Conservation (phyloP, 176 grass and related monocot species). For the Hordeum vulgare region DNA sequence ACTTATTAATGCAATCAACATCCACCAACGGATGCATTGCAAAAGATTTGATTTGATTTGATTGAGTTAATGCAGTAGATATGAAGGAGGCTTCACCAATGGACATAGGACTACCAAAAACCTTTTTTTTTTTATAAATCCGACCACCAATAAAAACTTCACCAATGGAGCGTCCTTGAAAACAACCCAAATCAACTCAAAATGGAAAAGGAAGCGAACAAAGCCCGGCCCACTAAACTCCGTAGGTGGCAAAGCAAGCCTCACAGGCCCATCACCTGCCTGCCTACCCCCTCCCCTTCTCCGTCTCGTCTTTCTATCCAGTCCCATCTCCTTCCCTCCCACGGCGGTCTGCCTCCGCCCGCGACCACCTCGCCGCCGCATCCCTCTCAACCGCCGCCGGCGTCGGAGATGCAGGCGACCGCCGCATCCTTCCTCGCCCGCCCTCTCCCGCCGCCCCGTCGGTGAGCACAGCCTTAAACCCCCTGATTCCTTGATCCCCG, state of each 20-base stretch:
- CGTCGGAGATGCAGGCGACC: conserved; percentile 52
- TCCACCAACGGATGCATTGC: too few species aligned
- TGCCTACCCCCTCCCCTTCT: neutral
- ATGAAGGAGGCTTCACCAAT: too few species aligned
- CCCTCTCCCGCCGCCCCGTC: conserved; percentile 3
- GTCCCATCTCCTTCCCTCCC: neutral
- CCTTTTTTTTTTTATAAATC: too few species aligned
- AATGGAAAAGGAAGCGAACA: neutral
- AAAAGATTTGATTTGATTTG: neutral
- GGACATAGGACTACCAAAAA: too few species aligned
- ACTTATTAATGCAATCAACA: neutral
- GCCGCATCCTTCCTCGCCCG: conserved; percentile 36
- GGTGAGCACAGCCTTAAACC: conserved; percentile 18
- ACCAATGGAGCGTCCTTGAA: too few species aligned
- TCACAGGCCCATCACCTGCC: neutral
- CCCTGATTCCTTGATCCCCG: neutral
- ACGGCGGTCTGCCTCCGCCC: neutral
- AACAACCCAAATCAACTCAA: neutral
- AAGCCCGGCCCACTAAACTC: neutral
- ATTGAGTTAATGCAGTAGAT: neutral
- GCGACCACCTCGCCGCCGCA: neutral
- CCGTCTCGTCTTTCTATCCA: conserved; percentile 22
- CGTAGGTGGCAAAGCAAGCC: neutral
- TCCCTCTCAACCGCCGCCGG: neutral
- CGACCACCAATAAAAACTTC: too few species aligned